Evolutionary conservation across 1,284 basidiomycete genomes (phyloP).

Genomic region (Leccinum proliferum): DNA sequence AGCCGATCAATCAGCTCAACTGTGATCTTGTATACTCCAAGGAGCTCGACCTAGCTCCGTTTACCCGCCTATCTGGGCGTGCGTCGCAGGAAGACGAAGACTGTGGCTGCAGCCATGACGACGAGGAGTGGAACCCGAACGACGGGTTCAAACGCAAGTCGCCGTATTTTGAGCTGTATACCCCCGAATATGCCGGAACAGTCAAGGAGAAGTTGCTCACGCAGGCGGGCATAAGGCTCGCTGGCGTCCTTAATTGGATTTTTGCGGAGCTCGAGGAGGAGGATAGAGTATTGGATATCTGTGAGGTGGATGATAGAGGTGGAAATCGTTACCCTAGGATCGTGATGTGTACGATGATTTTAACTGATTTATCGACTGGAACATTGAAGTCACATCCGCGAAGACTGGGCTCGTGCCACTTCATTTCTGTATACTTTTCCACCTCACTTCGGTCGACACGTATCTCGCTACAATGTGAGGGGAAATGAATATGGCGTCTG

Average conservation of each 20-base stretch:
- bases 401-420: too few species aligned
- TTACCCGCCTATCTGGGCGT: constrained; percentile 1
- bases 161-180: constrained; percentile 75
- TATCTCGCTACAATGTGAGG: too few species aligned
- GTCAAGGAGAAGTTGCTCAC: constrained; percentile 78
- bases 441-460: too few species aligned
- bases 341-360: not conserved
- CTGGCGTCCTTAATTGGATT: constrained; percentile 74
- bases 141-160: constrained; percentile 13
- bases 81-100: not conserved
- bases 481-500: too few species aligned
- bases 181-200: constrained; percentile 66
- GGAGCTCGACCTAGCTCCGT: constrained; percentile 48
- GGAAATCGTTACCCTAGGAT: not conserved
- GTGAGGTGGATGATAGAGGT: not conserved
- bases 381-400: too few species aligned
- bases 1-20: constrained; percentile 68
- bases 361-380: not conserved
- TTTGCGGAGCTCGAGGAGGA: constrained; percentile 32
- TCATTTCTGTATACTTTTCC: too few species aligned
- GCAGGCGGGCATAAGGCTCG: constrained; percentile 77
- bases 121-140: constrained; percentile 8
- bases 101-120: constrained; percentile 1
- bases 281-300: not conserved
- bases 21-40: constrained; percentile 77